These are phyloP conservation scores for Euphorbia schlechtendalii DNA, from an alignment of 441 rosid species.

Conservation along the genomic window DNA sequence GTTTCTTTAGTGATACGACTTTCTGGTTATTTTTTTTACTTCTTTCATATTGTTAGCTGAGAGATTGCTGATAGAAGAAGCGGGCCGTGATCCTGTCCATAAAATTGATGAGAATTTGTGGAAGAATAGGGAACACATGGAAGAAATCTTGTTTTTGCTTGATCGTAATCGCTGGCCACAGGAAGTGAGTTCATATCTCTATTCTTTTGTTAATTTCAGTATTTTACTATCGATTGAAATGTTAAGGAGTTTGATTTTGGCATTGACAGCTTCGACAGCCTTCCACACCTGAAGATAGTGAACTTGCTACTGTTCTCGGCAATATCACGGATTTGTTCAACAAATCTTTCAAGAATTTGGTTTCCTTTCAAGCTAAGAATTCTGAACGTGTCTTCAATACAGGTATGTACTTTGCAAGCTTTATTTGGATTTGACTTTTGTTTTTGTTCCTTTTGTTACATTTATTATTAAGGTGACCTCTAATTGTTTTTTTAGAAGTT, in stretches of 20 bases:
- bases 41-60: conserved; percentile 34
- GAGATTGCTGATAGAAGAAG: conserved; percentile 46
- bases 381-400: conserved; percentile 80
- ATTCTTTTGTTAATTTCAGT: background rate
- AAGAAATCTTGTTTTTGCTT: conserved; percentile 72
- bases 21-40: too few species aligned
- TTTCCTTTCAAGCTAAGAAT: conserved; percentile 63
- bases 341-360: conserved; percentile 38
- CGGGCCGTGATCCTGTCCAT: conserved; percentile 60
- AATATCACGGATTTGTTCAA: conserved; percentile 37
- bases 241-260: background rate
- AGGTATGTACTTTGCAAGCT: conserved; percentile 35
- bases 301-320: conserved; percentile 34
- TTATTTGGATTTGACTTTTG: background rate
- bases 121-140: conserved; percentile 90
- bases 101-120: conserved; percentile 97
- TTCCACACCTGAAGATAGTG: conserved; percentile 43
- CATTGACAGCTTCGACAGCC: conserved; percentile 59
- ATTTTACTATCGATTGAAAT: background rate
- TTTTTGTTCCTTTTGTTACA: too few species aligned
- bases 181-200: conserved; percentile 28
- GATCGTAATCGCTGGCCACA: conserved; percentile 64
- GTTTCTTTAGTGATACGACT: background rate
- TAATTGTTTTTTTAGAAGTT: too few species aligned
- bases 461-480: too few species aligned